Conservation (phyloP, 1,284 basidiomycete species). For the Trichosporon sp. region DNA sequence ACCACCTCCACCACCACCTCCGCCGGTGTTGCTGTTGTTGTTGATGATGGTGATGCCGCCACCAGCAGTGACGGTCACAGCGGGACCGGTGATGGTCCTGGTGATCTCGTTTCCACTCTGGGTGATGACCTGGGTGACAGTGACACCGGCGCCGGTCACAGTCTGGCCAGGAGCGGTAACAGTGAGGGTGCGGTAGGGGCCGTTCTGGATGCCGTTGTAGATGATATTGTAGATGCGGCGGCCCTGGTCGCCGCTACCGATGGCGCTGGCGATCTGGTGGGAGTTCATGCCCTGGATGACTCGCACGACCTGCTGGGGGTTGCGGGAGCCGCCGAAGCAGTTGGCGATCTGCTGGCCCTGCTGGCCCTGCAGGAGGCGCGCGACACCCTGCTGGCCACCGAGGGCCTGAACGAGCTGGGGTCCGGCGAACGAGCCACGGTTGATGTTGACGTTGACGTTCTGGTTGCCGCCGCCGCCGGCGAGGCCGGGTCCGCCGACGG, state of each 20-base stretch:
- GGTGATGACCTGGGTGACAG: slow-evolving; percentile 3
- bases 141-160: not conserved
- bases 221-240: not conserved
- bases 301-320: not conserved
- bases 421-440: not conserved
- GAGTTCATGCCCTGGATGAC: not conserved
- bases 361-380: slow-evolving; percentile 2
- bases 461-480: not conserved
- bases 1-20: not conserved
- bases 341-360: not conserved
- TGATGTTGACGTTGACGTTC: not conserved
- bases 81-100: slow-evolving; percentile 1
- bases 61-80: not conserved
- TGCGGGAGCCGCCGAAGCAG: slow-evolving; percentile 1
- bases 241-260: not conserved
- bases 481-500: not conserved
- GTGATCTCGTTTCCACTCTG: not conserved
- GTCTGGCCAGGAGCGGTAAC: slow-evolving; percentile 1
- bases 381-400: not conserved
- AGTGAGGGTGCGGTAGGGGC: slow-evolving; percentile 6
- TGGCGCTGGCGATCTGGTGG: slow-evolving; percentile 1
- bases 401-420: slow-evolving; percentile 1
- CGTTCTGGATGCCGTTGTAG: not conserved
- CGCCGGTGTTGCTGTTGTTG: slow-evolving; percentile 16
- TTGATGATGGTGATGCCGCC: not conserved